Conservation (phyloP, 768 basidiomycete genomes). For the Boletus barrowsii region DNA sequence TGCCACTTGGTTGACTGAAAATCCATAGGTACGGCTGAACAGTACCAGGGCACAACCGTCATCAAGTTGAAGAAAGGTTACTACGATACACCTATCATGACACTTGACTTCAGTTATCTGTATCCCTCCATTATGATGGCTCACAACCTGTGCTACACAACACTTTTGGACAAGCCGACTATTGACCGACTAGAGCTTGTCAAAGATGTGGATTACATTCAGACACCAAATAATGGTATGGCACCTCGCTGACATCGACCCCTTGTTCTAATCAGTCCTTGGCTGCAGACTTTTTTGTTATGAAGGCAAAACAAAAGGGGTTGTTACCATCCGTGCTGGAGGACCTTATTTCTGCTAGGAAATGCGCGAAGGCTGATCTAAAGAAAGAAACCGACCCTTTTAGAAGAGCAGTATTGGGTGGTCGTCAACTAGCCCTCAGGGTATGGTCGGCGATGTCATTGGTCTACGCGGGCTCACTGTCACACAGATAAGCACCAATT, state of each 20-base stretch:
- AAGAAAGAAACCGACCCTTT: conserved; percentile 98
- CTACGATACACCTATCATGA: conserved; percentile 95
- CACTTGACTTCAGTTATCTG: conserved; percentile 96
- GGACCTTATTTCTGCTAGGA: conserved; percentile 89
- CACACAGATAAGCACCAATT: conserved; percentile 93
- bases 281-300: conserved; percentile 80
- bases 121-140: conserved; percentile 99
- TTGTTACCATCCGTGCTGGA: conserved; percentile 89
- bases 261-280: not conserved
- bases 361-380: conserved; percentile 91
- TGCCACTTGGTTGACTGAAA: not conserved
- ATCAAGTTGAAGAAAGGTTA: conserved; percentile 96
- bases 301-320: conserved; percentile 71
- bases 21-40: conserved; percentile 77
- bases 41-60: conserved; percentile 98
- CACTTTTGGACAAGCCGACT: conserved; percentile 76
- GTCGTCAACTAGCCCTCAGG: conserved; percentile 95
- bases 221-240: conserved; percentile 93
- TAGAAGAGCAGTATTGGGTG: conserved; percentile 94
- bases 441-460: conserved; percentile 34
- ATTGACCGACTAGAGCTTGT: conserved; percentile 75
- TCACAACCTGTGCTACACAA: conserved; percentile 98
- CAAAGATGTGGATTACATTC: conserved; percentile 87
- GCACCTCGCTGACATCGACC: not conserved
- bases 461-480: not conserved